Evolutionary conservation across 495 filamentous ascomycete species (phyloP), one percentile per base, ranked within the genome.

Genomic region (Daldinia vernicosa): DNA sequence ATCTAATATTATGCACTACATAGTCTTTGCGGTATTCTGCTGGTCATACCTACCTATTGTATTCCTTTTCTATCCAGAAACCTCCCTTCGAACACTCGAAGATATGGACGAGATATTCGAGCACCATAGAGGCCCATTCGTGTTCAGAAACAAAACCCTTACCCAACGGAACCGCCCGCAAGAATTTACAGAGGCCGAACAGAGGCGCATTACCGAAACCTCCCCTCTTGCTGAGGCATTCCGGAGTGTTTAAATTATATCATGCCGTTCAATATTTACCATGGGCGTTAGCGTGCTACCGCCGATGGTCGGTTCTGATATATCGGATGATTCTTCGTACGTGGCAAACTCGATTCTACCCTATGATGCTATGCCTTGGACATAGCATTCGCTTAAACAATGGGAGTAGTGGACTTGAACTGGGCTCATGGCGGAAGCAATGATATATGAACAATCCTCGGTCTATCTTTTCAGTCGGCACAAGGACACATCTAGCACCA

Each of bases 21-120:
- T 47, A 78, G 75, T 80, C 5, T 81, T 80, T 58, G 73, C 75
- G 4, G 70, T 68, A 53, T 75, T 78, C 60, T 73, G 67, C 45
- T 77, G 76, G 72, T 72, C 67, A 1, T 80, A 64, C 47, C 63
- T 78, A 8, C 79, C 77, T 11, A 74, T 78, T 19, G 75, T 79
- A 15, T 81, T 75, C 45, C 37, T 70, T 33, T 69, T 81, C 32
- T 79, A 79, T 53, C 80, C 79, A 15, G 80, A 80, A 45, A 80
- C 80, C 11, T 77, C 76, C 11, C 63, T 58, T 30, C 72, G 78
- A 35, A 80, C 76, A 11, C 77, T 80, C 15, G 80, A 80, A 60
- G 76, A 78, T 37, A 80, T 80, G 75, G 75, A 80, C 60, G 74
- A 75, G 43, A 77, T 81, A 14, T 81, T 78, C 68, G 53, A 33